A percentile compares a stretch with the other conserved stretches of the same genome.
Evolutionary conservation across 2,329 filamentous ascomycete species (phyloP).

Genomic region (Verticillium tricorpus): DNA sequence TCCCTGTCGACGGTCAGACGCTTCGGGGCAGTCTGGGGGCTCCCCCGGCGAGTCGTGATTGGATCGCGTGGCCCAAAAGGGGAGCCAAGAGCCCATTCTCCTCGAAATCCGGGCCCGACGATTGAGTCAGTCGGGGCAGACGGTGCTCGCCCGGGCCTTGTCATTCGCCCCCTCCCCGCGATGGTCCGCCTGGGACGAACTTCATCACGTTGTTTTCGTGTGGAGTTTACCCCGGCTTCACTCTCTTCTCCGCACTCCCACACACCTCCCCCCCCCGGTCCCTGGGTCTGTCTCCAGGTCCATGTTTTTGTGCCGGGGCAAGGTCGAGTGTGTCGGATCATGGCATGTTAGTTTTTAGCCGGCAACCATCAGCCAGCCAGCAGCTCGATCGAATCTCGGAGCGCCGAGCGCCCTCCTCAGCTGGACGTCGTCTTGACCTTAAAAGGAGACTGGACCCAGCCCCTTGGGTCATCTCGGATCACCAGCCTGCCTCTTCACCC

Average conservation of each 20-base stretch:
- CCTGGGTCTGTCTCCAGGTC: not conserved
- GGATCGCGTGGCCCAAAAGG: not conserved
- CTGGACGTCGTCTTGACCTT: not conserved
- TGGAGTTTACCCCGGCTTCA: constrained; percentile 7
- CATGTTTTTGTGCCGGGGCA: not conserved
- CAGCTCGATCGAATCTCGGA: not conserved
- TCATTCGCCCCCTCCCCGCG: constrained; percentile 2
- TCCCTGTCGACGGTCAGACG: not conserved
- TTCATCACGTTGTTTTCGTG: constrained; percentile 4
- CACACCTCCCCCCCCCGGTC: not conserved
- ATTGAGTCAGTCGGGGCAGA: constrained; percentile 3
- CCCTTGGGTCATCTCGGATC: not conserved
- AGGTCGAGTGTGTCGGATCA: not conserved
- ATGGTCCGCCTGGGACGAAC: not conserved
- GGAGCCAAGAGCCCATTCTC: not conserved
- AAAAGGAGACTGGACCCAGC: not conserved
- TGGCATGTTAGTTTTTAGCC: not conserved
- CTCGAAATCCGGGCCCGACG: not conserved
- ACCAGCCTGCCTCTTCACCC: not conserved
- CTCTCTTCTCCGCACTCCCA: constrained; percentile 9
- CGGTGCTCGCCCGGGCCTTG: not conserved
- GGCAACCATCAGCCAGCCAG: not conserved
- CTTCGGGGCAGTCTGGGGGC: constrained; percentile 14
- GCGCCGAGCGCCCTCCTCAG: not conserved
- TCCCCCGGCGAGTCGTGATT: constrained; percentile 17